Base-by-base conservation (phyloP, 116 monocot genomes). In the Zostera marina region DNA sequence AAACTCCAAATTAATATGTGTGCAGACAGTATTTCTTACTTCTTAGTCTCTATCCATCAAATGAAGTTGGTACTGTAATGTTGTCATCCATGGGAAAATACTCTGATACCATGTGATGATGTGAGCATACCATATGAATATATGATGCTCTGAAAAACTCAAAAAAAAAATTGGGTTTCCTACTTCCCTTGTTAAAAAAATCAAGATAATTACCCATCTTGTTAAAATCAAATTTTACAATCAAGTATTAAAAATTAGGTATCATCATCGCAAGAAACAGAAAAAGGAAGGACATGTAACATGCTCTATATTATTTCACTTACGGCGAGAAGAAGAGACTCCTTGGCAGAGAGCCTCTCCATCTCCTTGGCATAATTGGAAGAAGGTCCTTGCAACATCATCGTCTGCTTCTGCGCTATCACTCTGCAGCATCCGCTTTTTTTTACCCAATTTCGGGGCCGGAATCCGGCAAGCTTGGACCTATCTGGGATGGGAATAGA, bases 301-400 rank as follows among this genome's bases (percentile, higher is more conserved):
- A n/a, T n/a, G n/a, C 11, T 44, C 12, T 12, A 16, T 6, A 22
- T 23, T 6, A 22, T 23, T 21, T 20, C 21, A 54, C 83, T 77
- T 53, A 99, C 98, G 9, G 98, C 91, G 15, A 99, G 87, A 54
- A 90, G 87, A 47, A 99, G 87, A 10, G 91, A 86, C 71, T 99
- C 98, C 72, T 99, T 99, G 52, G 91, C 91, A 41, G 90, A 90
- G 56, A 99, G 81, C 51, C 98, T 60, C 79, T 99, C 98, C 98
- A 99, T 99, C 74, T 99, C 98, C 72, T 78, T 85, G 10, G 91
- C 98, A 63, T 91, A 99, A 46, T 32, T 75, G 9, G 78, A 74
- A 14, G 83, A 68, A 11, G 91, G 67, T 11, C 98, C 98, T 57
- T 70, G 86, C 53, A 72, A 70, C n/a, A 70, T 61, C 75, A 77